Base-by-base conservation (phyloP, 106 monocot species). In the Acanthochlamys bracteata region DNA sequence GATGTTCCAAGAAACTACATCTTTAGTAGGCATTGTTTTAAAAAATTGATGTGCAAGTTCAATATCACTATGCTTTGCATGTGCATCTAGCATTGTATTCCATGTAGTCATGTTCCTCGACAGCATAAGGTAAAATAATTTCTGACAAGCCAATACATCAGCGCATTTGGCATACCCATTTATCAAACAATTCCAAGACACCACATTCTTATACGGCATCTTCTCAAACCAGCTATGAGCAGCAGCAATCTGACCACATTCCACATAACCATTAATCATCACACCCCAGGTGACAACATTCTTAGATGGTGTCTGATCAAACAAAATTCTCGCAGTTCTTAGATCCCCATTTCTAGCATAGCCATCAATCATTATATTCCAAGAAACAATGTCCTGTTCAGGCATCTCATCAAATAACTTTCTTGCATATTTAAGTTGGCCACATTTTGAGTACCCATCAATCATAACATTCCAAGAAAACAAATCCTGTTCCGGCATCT, bases 301-400 rank as follows among this genome's bases (percentile, higher is more conserved):
- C 72, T 69, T 81, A 4, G 39, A 23, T 0, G 72, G 71, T 66
- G 56, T 56, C 7, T 23, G 33, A 59, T 68, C 76, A 73, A 81
- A 81, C 52, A 81, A 45, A 3, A 55, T 43, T 46, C 39, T 73
- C 25, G 76, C 76, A 20, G 45, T 24, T 53, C 7, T 19, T 52
- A 73, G 60, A 24, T 73, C 22, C 8, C 76, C 65, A 40, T 43
- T 55, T 60, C 55, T 81, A 1, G 66, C 60, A 66, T 74, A 82
- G 12, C 82, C 82, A 61, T 74, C 73, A 51, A 82, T 82, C 63
- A 81, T 77, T 0, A 73, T 65, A 41, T 77, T 82, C 82, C 82
- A 82, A 20, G 77, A 67, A 49, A 82, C 41, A 26, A 62, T 17
- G 67, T 77, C 82, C 47, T 46, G 69, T 33, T 16, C 40, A 55